Conservation (phyloP, 1,284 basidiomycete species). For the Chiua sp. region DNA sequence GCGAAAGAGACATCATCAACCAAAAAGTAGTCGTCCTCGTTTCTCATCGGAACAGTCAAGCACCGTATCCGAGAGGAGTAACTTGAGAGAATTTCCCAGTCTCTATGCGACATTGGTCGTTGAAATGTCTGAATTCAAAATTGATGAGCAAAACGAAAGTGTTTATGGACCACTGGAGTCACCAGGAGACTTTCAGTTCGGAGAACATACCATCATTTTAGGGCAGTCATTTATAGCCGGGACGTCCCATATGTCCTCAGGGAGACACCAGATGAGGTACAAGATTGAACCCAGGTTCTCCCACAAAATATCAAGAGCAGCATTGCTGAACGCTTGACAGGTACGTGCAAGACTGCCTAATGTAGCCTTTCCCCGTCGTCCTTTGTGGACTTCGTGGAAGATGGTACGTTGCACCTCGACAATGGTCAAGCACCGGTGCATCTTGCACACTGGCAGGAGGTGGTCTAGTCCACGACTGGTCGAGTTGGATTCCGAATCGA, state of each 20-base stretch:
- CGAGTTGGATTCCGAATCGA: too few relatives aligned
- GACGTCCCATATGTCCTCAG: too few relatives aligned
- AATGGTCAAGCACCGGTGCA: conserved; percentile 32
- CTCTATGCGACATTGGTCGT: conserved; percentile 31
- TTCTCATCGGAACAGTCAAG: conserved; percentile 9
- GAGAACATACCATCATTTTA: too few relatives aligned
- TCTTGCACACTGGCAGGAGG: conserved; percentile 5
- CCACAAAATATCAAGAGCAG: conserved; percentile 15
- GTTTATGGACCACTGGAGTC: too few relatives aligned
- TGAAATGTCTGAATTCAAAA: conserved; percentile 9
- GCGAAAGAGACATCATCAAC: conserved; percentile 29
- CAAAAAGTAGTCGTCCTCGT: conserved; percentile 4
- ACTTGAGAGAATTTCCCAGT: conserved; percentile 34
- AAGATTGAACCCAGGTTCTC: too few relatives aligned
- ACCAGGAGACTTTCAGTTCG: too few relatives aligned
- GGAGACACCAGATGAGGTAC: too few relatives aligned
- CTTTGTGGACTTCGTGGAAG: conserved; percentile 20
- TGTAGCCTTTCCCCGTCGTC: neutral
- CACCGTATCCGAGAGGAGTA: conserved; percentile 27
- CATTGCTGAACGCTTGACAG: conserved; percentile 24
- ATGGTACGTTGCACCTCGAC: conserved; percentile 29
- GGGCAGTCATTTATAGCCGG: neutral
- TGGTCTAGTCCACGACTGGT: too few relatives aligned
- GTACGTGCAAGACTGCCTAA: conserved; percentile 33
- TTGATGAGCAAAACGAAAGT: conserved; percentile 5